Percentiles rank a stretch among this genome's conserved stretches.
Evolutionary conservation across 345 rosid genomes (phyloP).

Genomic region (Corchorus capsularis): DNA sequence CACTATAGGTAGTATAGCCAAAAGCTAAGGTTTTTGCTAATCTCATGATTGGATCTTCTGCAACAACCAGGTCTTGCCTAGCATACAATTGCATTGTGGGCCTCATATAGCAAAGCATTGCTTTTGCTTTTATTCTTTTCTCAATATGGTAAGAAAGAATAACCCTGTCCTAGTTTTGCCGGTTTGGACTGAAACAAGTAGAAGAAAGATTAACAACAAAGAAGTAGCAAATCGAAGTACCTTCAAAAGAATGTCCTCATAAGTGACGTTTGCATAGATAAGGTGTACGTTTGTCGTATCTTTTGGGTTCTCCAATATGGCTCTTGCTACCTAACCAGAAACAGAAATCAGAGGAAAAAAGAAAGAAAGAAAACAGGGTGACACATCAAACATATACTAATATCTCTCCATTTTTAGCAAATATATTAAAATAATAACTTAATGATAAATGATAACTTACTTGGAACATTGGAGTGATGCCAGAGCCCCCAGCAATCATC

Average conservation of each 20-base stretch:
- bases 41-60: neutral
- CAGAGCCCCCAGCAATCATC: conserved; percentile 98
- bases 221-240: conserved; percentile 39
- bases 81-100: neutral
- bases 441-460: conserved; percentile 36
- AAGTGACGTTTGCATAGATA: conserved; percentile 85
- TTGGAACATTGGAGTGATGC: conserved; percentile 99
- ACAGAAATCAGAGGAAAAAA: conserved; percentile 12
- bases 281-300: conserved; percentile 84
- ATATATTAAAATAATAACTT: neutral
- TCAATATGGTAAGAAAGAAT: neutral
- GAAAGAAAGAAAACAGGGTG: neutral
- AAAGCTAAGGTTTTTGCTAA: neutral
- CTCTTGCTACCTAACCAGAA: conserved; percentile 74
- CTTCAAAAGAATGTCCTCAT: conserved; percentile 92
- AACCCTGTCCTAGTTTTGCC: neutral
- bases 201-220: conserved; percentile 7
- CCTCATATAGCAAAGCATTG: neutral
- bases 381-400: neutral
- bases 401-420: conserved; percentile 4
- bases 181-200: neutral
- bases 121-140: neutral
- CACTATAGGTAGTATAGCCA: neutral
- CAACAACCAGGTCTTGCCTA: neutral
- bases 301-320: conserved; percentile 84